Conservation (phyloP, 192 early-diverging fungal species). For the Lobosporangium transversale region DNA sequence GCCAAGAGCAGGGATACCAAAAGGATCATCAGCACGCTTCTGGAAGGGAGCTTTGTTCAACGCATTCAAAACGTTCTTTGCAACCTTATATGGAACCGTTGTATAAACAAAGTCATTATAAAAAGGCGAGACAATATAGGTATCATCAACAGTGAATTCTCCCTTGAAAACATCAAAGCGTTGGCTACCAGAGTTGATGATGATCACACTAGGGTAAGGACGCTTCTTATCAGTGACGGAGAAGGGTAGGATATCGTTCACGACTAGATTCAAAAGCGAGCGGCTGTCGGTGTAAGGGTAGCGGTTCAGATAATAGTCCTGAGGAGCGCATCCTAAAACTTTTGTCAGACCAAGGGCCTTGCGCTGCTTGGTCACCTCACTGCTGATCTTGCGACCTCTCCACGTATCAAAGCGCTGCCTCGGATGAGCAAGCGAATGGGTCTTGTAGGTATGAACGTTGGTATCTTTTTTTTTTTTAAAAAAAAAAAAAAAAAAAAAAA, state of each 20-base stretch:
- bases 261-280: conserved; percentile 48
- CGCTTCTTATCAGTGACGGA: conserved; percentile 40
- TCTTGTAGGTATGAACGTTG: conserved; percentile 64
- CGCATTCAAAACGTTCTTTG: not conserved
- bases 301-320: conserved; percentile 61
- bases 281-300: conserved; percentile 48
- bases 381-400: conserved; percentile 53
- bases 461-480: conserved; percentile 27
- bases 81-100: conserved; percentile 44
- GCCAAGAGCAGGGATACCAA: conserved; percentile 7
- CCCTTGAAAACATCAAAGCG: conserved; percentile 63
- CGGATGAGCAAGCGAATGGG: conserved; percentile 52
- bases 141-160: conserved; percentile 56
- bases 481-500: conserved; percentile 1
- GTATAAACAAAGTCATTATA: conserved; percentile 49
- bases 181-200: conserved; percentile 58
- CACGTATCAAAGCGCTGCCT: conserved; percentile 39
- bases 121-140: conserved; percentile 59
- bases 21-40: conserved; percentile 25
- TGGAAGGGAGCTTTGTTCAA: conserved; percentile 41
- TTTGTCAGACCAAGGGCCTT: conserved; percentile 46
- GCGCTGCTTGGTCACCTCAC: conserved; percentile 47
- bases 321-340: conserved; percentile 57
- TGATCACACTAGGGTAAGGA: conserved; percentile 50
- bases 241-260: conserved; percentile 51